phyloP scores from a whole-genome alignment of 2,329 filamentous ascomycete genomes.

The Neopestalotiopsis sp. region DNA sequence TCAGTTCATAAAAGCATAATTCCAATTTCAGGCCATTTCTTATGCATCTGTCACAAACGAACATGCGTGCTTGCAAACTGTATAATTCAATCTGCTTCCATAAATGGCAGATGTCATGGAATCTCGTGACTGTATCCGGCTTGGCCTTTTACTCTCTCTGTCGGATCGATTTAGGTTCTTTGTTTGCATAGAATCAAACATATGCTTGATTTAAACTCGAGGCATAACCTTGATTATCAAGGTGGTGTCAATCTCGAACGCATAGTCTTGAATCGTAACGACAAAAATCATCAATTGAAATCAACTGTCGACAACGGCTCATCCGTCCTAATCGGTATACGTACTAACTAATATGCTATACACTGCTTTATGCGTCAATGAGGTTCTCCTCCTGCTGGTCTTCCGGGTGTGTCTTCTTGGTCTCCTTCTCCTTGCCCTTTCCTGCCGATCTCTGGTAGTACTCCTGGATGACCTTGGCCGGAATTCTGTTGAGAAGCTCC shows the following conservation, averaged over 20 bases:
- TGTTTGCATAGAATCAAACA: background rate
- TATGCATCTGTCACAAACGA: background rate
- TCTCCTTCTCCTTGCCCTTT: conserved; percentile 67
- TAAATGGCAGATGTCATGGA: background rate
- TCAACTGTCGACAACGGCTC: conserved; percentile 3
- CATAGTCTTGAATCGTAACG: background rate
- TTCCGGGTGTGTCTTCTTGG: conserved; percentile 45
- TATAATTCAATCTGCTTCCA: background rate
- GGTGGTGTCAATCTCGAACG: background rate
- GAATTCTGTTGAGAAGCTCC: conserved; percentile 95
- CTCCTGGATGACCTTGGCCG: conserved; percentile 81
- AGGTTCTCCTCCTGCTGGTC: conserved; percentile 61
- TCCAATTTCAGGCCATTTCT: background rate
- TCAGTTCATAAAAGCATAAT: background rate
- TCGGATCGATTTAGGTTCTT: background rate
- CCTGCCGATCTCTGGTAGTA: conserved; percentile 76
- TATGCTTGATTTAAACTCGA: background rate
- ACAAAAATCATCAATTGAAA: background rate
- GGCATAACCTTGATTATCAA: background rate
- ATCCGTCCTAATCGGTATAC: conserved; percentile 8
- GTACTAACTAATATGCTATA: conserved; percentile 3
- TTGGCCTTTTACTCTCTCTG: background rate
- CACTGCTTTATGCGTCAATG: conserved; percentile 58
- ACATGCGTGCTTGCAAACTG: background rate
- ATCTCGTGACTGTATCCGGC: background rate